Percentiles rank a stretch among this genome's conserved stretches.
These are phyloP conservation scores for Ganoderma resinaceum DNA, from an alignment of 1,284 basidiomycete genomes.

Conservation along the genomic window DNA sequence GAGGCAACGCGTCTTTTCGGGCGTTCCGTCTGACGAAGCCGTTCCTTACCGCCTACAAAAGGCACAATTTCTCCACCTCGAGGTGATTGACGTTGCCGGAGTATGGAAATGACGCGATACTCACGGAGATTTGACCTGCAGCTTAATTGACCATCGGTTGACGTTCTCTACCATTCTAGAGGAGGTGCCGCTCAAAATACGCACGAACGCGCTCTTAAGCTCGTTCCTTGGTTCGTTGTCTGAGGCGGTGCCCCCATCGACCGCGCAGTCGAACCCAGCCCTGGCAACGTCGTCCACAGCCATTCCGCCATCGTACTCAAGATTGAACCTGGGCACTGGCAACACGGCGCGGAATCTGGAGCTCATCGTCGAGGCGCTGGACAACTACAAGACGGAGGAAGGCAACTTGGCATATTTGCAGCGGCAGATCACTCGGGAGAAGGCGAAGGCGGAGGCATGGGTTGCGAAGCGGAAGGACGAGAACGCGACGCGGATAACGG, in stretches of 20 bases:
- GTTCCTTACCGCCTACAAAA: conserved; percentile 89
- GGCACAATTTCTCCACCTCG: conserved; percentile 86
- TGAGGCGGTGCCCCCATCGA: conserved; percentile 43
- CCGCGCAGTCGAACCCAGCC: conserved; percentile 48
- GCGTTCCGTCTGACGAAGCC: conserved; percentile 89
- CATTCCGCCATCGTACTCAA: conserved; percentile 62
- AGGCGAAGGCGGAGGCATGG: conserved; percentile 81
- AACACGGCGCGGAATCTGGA: conserved; percentile 76
- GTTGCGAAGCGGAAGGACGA: conserved; percentile 90
- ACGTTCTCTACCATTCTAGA: conserved; percentile 92
- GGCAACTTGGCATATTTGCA: conserved; percentile 93
- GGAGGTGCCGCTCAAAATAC: conserved; percentile 90
- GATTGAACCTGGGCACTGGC: conserved; percentile 67
- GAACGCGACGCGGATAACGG: conserved; percentile 82
- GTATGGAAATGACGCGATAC: conserved; percentile 27
- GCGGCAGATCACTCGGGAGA: conserved; percentile 93
- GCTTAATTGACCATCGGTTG: conserved; percentile 85
- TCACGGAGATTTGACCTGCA: conserved; percentile 42
- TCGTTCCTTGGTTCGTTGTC: conserved; percentile 84
- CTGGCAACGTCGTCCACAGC: conserved; percentile 45
- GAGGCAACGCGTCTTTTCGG: conserved; percentile 90
- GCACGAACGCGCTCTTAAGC: conserved; percentile 86
- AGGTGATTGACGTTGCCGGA: conserved; percentile 57
- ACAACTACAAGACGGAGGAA: conserved; percentile 89
- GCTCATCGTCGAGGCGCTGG: conserved; percentile 85